These are phyloP conservation scores for Trichophyton equinum DNA, from an alignment of 2,329 filamentous ascomycete species.

Conservation along the genomic window DNA sequence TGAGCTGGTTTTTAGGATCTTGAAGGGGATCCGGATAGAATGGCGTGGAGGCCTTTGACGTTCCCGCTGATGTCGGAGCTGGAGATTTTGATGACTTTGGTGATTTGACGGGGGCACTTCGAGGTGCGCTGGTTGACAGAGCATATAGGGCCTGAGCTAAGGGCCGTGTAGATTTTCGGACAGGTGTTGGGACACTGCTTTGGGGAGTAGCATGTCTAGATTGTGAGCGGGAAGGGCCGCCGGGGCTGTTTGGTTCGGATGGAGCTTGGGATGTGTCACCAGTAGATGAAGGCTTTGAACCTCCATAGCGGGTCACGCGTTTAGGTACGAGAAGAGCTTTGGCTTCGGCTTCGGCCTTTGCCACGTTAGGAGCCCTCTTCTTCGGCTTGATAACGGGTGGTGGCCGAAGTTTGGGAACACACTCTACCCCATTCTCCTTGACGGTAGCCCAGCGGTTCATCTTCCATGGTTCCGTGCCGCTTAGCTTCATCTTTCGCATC, in stretches of 20 bases:
- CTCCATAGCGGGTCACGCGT: constrained; percentile 10
- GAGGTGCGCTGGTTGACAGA: constrained; percentile 3
- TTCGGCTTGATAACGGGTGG: constrained; percentile 19
- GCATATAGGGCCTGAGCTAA: constrained; percentile 7
- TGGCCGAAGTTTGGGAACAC: constrained; percentile 24
- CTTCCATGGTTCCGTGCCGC: constrained; percentile 26
- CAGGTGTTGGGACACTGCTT: constrained; percentile 16
- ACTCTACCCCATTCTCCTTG: constrained; percentile 26
- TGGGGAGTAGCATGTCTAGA: constrained; percentile 11
- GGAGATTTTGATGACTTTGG: constrained; percentile 9
- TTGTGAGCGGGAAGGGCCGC: constrained; percentile 6
- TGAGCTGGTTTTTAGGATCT: constrained; percentile 18
- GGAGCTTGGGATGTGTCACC: constrained; percentile 11
- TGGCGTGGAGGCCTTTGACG: constrained; percentile 14
- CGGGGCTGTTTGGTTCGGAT: constrained; percentile 10
- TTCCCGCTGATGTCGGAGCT: constrained; percentile 11
- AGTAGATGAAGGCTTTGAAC: constrained; percentile 10
- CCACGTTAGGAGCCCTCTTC: constrained; percentile 13
- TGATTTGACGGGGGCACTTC: constrained; percentile 6
- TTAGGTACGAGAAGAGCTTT: constrained; percentile 1
- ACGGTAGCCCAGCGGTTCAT: constrained; percentile 31
- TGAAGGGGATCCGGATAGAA: constrained; percentile 15
- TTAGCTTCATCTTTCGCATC: constrained; percentile 29
- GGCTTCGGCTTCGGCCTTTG: constrained; percentile 4
- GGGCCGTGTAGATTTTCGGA: constrained; percentile 16